Percentiles rank a stretch among this genome's conserved stretches.
These are phyloP conservation scores for Mangifera indica DNA, from an alignment of 345 rosid genomes.

Conservation along the genomic window DNA sequence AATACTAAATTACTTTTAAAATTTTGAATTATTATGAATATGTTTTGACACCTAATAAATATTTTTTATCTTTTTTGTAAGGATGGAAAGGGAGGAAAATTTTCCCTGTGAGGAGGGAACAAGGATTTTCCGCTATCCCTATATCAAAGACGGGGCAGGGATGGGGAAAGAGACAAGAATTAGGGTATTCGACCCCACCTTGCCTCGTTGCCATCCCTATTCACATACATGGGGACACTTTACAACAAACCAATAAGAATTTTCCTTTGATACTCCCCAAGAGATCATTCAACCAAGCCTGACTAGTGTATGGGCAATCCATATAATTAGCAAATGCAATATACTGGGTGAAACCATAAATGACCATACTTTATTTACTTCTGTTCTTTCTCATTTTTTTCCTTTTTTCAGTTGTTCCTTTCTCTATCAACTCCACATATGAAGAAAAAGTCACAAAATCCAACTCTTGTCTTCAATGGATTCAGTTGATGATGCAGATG, in stretches of 20 bases:
- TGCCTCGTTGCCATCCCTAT: no score
- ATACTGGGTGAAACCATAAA: neutral
- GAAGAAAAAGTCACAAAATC: constrained; percentile 3
- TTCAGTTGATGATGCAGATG: constrained; percentile 10
- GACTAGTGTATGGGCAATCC: neutral
- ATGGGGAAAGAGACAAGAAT: no score
- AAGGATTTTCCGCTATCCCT: no score
- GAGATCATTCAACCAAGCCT: neutral
- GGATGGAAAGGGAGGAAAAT: no score
- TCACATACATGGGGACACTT: neutral
- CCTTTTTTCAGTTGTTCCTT: no score
- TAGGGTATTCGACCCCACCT: no score
- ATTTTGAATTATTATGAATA: no score
- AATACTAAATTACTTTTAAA: no score
- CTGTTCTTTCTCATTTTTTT: neutral
- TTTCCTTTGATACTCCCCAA: neutral
- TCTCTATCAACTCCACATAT: neutral
- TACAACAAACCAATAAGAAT: neutral
- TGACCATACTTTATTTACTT: neutral
- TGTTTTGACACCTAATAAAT: no score
- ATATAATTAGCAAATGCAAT: neutral
- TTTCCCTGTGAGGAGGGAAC: no score
- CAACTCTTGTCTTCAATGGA: neutral
- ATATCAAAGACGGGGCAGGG: no score
- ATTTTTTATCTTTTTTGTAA: no score